These are phyloP conservation scores for Quercus ilex DNA, from an alignment of 306 rosid genomes.

Conservation along the genomic window DNA sequence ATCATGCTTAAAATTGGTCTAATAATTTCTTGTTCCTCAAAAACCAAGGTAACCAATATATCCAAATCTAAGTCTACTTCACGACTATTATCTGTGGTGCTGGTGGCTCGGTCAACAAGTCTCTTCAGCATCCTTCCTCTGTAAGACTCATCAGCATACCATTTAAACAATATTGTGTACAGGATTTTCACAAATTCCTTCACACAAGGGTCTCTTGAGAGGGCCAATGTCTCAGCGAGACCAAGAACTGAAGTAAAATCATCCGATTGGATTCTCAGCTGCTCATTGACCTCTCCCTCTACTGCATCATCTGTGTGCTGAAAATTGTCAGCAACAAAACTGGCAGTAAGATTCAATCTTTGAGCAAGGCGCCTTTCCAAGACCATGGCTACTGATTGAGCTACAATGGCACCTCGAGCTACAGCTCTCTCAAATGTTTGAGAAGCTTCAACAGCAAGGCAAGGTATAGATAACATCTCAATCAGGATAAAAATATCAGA, in stretches of 20 bases:
- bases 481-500: slow-evolving; percentile 80
- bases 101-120: slow-evolving; percentile 83
- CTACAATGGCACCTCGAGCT: slow-evolving; percentile 79
- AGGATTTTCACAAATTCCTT: slow-evolving; percentile 87
- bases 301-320: slow-evolving; percentile 52
- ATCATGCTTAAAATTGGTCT: slow-evolving; percentile 85
- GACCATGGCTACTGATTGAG: slow-evolving; percentile 85
- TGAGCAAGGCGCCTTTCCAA: slow-evolving; percentile 87
- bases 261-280: slow-evolving; percentile 69
- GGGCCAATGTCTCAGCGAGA: slow-evolving; percentile 92
- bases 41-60: slow-evolving; percentile 72
- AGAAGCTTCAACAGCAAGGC: slow-evolving; percentile 93
- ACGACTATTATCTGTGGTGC: slow-evolving; percentile 55
- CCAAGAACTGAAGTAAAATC: slow-evolving; percentile 91
- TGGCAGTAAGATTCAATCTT: slow-evolving; percentile 48
- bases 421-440: slow-evolving; percentile 98
- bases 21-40: slow-evolving; percentile 83
- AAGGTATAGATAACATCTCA: slow-evolving; percentile 96
- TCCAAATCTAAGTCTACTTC: slow-evolving; percentile 84
- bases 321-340: slow-evolving; percentile 52
- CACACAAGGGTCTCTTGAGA: slow-evolving; percentile 73
- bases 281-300: slow-evolving; percentile 68
- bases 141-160: slow-evolving; percentile 85
- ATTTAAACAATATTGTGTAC: slow-evolving; percentile 74
- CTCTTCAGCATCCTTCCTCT: slow-evolving; percentile 84